Evolutionary conservation across 345 rosid genomes (phyloP), one percentile per base, ranked within the genome.

Genomic region (Eucalyptus leucophloia): DNA sequence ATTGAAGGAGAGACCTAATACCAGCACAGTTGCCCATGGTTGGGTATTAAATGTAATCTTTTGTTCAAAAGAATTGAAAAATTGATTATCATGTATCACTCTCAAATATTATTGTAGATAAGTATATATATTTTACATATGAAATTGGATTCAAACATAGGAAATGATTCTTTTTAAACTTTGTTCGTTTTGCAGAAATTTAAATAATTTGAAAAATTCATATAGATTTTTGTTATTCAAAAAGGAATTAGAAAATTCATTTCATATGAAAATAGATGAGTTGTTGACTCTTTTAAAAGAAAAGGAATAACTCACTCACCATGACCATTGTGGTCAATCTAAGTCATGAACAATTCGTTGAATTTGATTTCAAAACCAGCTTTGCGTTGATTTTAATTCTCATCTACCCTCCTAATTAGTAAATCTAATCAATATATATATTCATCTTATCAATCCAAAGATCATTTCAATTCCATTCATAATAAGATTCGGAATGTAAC

Each of bases 121-220:
- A 65, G 40, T 65, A 65, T 16, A 15, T 65, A 32, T 14, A n/a
- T 24, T 10, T 11, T 32, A 16, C 80, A 8, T 19, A 17, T n/a
- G 40, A 67, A 9, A 4, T 67, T 18, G 34, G 80, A 67, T 67
- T 16, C 23, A 0, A 67, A 67, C 42, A 17, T 67, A 4, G 23
- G 23, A 67, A 67, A 32, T 15, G 6, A 67, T 67, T 32, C 12
- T 8, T 8, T 56, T 21, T 26, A 21, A 24, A 24, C 30, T 56
- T 1, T 26, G 0, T 56, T 56, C 23, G 6, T 56, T 56, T 56
- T 1, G 1, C 0, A 2, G 30, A 56, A 56, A 56, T 21, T 21
- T 56, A 56, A 23, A 56, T 23, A 23, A 21, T 56, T 4, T 56
- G 3, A 56, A 56, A 56, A 56, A 4, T 56, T 23, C 62, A 56